These are phyloP conservation scores for Xylaria intraflava DNA, from an alignment of 495 filamentous ascomycete species.

Conservation along the genomic window DNA sequence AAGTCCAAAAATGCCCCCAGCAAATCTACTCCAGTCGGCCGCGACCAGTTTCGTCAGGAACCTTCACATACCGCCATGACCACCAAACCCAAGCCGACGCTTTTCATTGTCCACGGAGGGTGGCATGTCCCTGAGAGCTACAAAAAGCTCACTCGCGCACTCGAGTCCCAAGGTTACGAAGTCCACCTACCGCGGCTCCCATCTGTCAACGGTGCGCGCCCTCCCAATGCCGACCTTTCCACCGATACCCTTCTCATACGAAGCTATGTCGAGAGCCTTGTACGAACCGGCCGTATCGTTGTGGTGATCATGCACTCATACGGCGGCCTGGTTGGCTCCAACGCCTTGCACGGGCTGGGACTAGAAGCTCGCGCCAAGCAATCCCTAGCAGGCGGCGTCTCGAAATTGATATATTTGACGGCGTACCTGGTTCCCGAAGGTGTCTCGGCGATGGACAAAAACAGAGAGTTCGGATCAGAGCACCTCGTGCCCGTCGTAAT, in stretches of 20 bases:
- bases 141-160: constrained; percentile 21
- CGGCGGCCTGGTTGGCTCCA: constrained; percentile 27
- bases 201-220: constrained; percentile 17
- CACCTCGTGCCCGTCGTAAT: constrained; percentile 25
- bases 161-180: constrained; percentile 22
- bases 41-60: neutral
- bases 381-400: constrained; percentile 17
- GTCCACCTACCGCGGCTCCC: constrained; percentile 28
- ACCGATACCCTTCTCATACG: constrained; percentile 27
- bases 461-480: constrained; percentile 23
- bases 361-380: constrained; percentile 2
- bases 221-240: constrained; percentile 16
- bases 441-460: constrained; percentile 20
- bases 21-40: too few relatives aligned
- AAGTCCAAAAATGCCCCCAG: too few relatives aligned
- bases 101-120: constrained; percentile 22
- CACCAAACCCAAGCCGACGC: neutral
- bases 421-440: constrained; percentile 20
- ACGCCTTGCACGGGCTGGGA: constrained; percentile 22
- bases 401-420: constrained; percentile 24
- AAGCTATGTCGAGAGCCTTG: constrained; percentile 20
- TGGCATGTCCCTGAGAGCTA: constrained; percentile 28
- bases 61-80: neutral
- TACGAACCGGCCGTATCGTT: constrained; percentile 18
- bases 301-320: constrained; percentile 31